Evolutionary conservation across 257 asterid species (phyloP).

Genomic region (Solanum arcanum): DNA sequence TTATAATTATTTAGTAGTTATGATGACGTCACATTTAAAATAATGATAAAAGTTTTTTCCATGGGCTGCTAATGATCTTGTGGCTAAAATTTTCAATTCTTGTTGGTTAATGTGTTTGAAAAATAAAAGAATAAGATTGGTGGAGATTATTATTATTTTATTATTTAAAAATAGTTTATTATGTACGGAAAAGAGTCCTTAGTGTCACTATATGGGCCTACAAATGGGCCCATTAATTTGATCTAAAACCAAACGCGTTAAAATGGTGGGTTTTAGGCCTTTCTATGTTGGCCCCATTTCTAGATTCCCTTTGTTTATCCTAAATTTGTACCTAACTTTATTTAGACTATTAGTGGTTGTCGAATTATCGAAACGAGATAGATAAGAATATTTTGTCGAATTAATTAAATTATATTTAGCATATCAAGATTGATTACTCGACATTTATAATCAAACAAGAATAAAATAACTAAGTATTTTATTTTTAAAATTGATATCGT

Average conservation of each 20-base stretch:
- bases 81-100: background rate
- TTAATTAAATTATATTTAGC: background rate
- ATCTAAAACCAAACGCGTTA: conserved; percentile 1
- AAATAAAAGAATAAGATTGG: background rate
- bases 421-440: background rate
- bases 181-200: conserved; percentile 8
- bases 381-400: background rate
- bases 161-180: background rate
- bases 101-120: background rate
- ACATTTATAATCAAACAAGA: background rate
- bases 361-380: background rate
- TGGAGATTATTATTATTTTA: background rate
- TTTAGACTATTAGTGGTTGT: background rate
- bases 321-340: background rate
- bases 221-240: background rate
- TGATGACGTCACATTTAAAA: background rate
- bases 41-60: background rate
- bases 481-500: background rate
- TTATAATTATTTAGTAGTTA: background rate
- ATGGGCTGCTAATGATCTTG: background rate
- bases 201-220: background rate
- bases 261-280: conserved; percentile 8
- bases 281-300: conserved; percentile 12
- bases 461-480: background rate
- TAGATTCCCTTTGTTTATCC: background rate